These are phyloP conservation scores for Zalerion maritima DNA, from an alignment of 495 filamentous ascomycete species.

Conservation along the genomic window DNA sequence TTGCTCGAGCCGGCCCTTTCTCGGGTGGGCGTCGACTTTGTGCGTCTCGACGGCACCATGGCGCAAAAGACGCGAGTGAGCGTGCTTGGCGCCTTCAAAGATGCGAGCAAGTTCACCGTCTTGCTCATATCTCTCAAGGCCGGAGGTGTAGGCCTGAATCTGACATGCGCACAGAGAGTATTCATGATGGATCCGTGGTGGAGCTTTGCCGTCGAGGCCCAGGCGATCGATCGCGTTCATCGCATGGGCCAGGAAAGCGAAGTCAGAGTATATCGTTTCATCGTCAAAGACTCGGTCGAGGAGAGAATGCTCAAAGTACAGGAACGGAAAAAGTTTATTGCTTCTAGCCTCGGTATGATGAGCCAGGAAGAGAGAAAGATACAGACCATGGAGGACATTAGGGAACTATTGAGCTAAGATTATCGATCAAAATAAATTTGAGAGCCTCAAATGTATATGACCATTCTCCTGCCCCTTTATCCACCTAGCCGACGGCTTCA, in stretches of 20 bases:
- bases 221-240: conserved; percentile 98
- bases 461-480: no score
- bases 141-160: conserved; percentile 85
- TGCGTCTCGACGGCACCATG: conserved; percentile 87
- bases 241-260: conserved; percentile 88
- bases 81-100: conserved; percentile 57
- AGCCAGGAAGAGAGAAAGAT: conserved; percentile 82
- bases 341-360: conserved; percentile 85
- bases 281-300: conserved; percentile 83
- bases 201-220: conserved; percentile 92
- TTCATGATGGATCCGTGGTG: conserved; percentile 99
- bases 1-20: conserved; percentile 68
- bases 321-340: conserved; percentile 91
- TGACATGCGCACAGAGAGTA: conserved; percentile 75
- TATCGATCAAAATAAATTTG: no score
- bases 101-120: conserved; percentile 37
- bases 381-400: conserved; percentile 87
- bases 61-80: conserved; percentile 66
- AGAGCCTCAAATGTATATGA: no score
- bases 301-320: conserved; percentile 88
- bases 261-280: conserved; percentile 73
- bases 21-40: conserved; percentile 54
- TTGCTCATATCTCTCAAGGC: conserved; percentile 76
- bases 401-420: conserved; percentile 73
- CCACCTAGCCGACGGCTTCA: no score